Base-by-base conservation (phyloP, 1,284 basidiomycete genomes). In the Clitocybe nebularis region DNA sequence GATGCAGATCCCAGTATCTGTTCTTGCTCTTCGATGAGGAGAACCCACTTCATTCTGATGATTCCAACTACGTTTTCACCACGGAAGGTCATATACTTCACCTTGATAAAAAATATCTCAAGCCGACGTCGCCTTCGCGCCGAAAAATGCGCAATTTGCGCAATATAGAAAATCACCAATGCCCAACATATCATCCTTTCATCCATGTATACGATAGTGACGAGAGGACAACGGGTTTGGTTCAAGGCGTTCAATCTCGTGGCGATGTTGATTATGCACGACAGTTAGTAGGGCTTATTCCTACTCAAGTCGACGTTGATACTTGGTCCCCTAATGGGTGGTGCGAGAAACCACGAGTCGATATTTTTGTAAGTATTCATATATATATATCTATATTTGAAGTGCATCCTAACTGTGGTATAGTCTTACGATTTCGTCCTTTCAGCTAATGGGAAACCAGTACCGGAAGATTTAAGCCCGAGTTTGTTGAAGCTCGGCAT, bases 21-120 rank as follows among this genome's bases (percentile, higher is more conserved):
- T 96, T 83, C 64, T 74, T 97, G 36, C 72, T 95, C 16, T 97
- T 97, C 55, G 92, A 94, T 55, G 90, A 93, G 60, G 76, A 78
- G 5, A 90, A 92, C 51, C 73, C 74, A 0, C 59, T 92, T 22
- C 81, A 93, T 55, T 63, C 58, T 4, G 84, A 89, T 50, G 82
- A 89, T 55, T 87, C 82, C 2, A 83, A 88, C 55, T 86, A 84
- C 49, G 87, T 96, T 2, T 87, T 94, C 58, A 91, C 91, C 1
- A 97, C 93, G 0, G 93, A 97, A 63, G 93, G 93, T 0, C 94
- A 97, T 58, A 77, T 92, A n/a, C 69, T 97, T 19, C 74, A 72
- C 13, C 72, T 96, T 13, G 77, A 77, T 0, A 60, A 51, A 8
- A 54, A 74, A 33, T 67, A 78, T 33, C 63, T 84, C 13, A 74